phyloP scores from a whole-genome alignment of 2,329 filamentous ascomycete genomes.

The Elsinoe fawcettii region DNA sequence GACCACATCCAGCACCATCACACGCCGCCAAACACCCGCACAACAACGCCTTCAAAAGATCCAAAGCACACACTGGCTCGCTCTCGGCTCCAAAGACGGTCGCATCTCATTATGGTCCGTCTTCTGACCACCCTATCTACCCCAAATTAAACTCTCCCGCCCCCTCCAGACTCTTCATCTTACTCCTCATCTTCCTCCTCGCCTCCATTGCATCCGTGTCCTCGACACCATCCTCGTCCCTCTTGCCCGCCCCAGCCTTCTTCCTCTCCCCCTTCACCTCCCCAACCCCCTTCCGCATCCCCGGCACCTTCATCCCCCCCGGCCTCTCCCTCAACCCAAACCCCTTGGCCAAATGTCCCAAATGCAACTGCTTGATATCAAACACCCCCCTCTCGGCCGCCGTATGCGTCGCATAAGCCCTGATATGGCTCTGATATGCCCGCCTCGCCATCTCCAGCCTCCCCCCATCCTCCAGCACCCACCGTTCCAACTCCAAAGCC shows the following conservation, averaged over 20 bases:
- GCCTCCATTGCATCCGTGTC: conserved; percentile 38
- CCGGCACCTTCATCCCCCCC: conserved; percentile 59
- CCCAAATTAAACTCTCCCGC: conserved; percentile 54
- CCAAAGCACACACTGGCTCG: conserved; percentile 75
- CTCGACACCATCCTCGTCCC: conserved; percentile 22
- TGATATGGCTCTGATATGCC: conserved; percentile 84
- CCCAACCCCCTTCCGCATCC: conserved; percentile 42
- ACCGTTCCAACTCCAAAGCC: conserved; percentile 59
- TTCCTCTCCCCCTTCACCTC: conserved; percentile 40
- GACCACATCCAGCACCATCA: conserved; percentile 20
- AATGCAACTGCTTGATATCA: conserved; percentile 81
- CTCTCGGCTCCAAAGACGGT: conserved; percentile 85
- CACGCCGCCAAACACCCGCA: conserved; percentile 23
- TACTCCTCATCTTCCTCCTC: conserved; percentile 46
- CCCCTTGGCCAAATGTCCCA: conserved; percentile 89
- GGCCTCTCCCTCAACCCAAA: conserved; percentile 86
- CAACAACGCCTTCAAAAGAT: conserved; percentile 43
- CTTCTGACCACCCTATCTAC: conserved; percentile 45
- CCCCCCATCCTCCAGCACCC: conserved; percentile 55
- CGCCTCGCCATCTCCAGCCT: conserved; percentile 73
- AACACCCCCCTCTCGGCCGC: conserved; percentile 79
- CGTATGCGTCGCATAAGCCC: conserved; percentile 91
- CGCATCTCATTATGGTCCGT: conserved; percentile 95
- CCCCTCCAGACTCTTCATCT: conserved; percentile 45
- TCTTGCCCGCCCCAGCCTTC: conserved; percentile 27